Base-by-base conservation (phyloP, 2,329 filamentous ascomycete species). In the Phyllosticta citriasiana region DNA sequence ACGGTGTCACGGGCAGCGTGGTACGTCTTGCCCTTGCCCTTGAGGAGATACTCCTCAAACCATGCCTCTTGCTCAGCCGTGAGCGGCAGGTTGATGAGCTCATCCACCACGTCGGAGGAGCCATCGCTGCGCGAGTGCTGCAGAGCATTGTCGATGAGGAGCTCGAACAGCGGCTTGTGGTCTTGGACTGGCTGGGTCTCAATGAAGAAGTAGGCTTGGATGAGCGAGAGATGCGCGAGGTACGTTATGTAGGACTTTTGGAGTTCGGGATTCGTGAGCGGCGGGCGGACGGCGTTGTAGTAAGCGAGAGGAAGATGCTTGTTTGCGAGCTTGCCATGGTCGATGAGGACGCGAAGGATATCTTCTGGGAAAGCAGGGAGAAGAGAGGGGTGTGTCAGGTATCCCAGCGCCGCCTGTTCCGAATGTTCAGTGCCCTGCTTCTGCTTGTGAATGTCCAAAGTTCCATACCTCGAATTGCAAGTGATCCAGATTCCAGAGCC, bases 291-390 rank as follows among this genome's bases (percentile, higher is more conserved):
- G 12, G 87, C 84, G 65, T 91, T 82, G 74, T 88, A 94, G 74
- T 94, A 95, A 10, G 89, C 87, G 27, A 94, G 80, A 0, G 88
- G 82, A 2, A 92, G 79, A 26, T 77, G 80, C 67, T 84, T 82
- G 69, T 90, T 85, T 55, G 67, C 64, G 1, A 64, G 60, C 80
- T 76, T 52, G 47, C 84, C 79, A 65, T 85, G 81, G 47, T 82
- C 80, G 57, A 89, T 83, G 4, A 94, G 82, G 4, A 82, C 81
- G 26, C 82, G 81, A 66, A 94, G 80, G 58, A 95, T 92, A 64
- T 95, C 88, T 74, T 94, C 89, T 61, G 88, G 83, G 68, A 94
- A 95, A 59, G 91, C 91, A 40, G 88, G 86, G 22, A 87, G 85
- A 4, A 95, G 80, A 1, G 88, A 89, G 0, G 91, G 90, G 67